Evolutionary conservation across 2,329 filamentous ascomycete genomes (phyloP), one percentile per base, ranked within the genome.

Genomic region (Macrophomina tecta): DNA sequence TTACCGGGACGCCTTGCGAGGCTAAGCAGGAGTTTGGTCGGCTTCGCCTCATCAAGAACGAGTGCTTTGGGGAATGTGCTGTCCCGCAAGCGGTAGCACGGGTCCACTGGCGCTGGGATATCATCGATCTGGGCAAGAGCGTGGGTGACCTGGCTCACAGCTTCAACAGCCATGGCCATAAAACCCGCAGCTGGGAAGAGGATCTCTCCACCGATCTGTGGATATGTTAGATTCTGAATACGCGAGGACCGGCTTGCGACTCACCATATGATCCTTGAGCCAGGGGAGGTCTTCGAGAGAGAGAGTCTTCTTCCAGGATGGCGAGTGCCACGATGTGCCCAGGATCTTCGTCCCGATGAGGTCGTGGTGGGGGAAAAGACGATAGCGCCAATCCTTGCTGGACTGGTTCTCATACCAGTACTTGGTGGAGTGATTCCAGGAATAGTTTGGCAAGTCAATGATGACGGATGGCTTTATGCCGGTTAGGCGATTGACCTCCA

Each of bases 281-380:
- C 84, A 86, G 0, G 81, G 78, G 0, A 79, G 67, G 34, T 84
- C 76, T 0, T 73, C 72, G 1, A 80, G 66, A 1, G 74, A 71
- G 0, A 85, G 69, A 2, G 82, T 52, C 49, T 82, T 82, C 0
- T 81, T 72, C 80, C 81, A 86, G 0, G 68, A 61, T 0, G 81
- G 81, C 8, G 38, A 40, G 0, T 12, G 38, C 11, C 70, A 68
- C 6, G 72, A 67, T 42, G 73, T 72, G 66, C 81, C 79, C 34
- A 72, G 63, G 30, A 73, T 64, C 1, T 74, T 74, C 1, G 52
- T 46, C 3, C 72, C 73, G 0, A 75, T 16, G 55, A 76, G 55
- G 65, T 73, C 70, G 63, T 77, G 74, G 55, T 67, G 63, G 1
- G 68, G 60, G 48, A 66, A 64, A 8, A 66, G 28, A 1, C 51